Evolutionary conservation across 2,329 filamentous ascomycete genomes (phyloP).

Genomic region (Pseudogymnoascus sp.): DNA sequence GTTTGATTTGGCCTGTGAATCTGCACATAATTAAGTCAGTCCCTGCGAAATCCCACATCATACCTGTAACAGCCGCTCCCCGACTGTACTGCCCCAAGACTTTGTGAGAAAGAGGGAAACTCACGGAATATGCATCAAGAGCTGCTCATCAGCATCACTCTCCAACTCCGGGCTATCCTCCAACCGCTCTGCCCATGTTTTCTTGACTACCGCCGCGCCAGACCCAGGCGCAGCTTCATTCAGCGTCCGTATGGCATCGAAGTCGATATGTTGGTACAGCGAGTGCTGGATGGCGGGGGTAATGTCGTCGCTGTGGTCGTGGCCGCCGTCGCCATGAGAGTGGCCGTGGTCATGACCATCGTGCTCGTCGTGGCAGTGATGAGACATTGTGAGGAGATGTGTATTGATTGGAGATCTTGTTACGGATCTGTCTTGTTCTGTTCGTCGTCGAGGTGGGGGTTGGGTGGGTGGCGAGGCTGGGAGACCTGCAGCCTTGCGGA

Average conservation of each 20-base stretch:
- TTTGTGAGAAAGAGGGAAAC: slow-evolving; percentile 29
- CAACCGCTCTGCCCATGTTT: slow-evolving; percentile 82
- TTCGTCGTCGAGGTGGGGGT: not conserved
- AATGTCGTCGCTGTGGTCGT: slow-evolving; percentile 89
- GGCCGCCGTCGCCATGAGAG: slow-evolving; percentile 61
- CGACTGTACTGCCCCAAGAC: not conserved
- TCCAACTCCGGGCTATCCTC: slow-evolving; percentile 63
- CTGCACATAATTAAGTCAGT: slow-evolving; percentile 35
- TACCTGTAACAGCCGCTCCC: not conserved
- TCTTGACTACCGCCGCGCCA: slow-evolving; percentile 71
- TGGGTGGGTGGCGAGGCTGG: not conserved
- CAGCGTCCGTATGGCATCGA: slow-evolving; percentile 72
- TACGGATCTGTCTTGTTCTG: not conserved
- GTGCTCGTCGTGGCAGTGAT: slow-evolving; percentile 40
- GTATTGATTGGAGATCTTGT: not conserved
- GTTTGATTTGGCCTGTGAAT: slow-evolving; percentile 87
- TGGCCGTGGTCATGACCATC: slow-evolving; percentile 37
- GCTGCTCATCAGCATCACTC: slow-evolving; percentile 84
- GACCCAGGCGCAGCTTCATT: slow-evolving; percentile 67
- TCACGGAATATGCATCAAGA: slow-evolving; percentile 87
- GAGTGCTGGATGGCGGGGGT: slow-evolving; percentile 85
- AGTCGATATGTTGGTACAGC: slow-evolving; percentile 87
- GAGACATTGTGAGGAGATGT: slow-evolving; percentile 27
- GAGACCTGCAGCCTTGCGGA: not conserved
- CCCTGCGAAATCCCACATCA: not conserved